Conservation (phyloP, 139 green algal genomes). For the Tetraselmis chui region DNA sequence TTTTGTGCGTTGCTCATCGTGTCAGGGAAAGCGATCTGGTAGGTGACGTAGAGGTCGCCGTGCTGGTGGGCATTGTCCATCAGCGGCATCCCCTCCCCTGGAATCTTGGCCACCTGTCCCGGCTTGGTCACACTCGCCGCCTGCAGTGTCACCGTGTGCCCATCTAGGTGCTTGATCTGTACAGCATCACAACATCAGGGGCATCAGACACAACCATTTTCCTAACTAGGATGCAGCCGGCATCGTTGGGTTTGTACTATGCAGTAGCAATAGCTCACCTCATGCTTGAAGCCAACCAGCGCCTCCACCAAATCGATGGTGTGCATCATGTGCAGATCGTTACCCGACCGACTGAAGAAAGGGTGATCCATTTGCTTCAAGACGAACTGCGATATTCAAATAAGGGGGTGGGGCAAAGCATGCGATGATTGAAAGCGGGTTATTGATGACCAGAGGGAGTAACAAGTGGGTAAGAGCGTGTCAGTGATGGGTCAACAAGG, state of each 20-base stretch:
- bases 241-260: not conserved
- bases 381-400: constrained; percentile 35
- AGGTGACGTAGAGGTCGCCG: constrained; percentile 78
- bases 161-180: constrained; percentile 87
- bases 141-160: constrained; percentile 58
- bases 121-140: constrained; percentile 41
- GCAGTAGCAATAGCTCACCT: constrained; percentile 20
- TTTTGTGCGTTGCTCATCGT: constrained; percentile 69
- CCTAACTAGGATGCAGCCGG: not conserved
- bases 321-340: constrained; percentile 55
- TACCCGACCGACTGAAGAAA: constrained; percentile 47
- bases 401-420: too few species aligned
- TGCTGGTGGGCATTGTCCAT: constrained; percentile 31
- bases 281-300: constrained; percentile 66
- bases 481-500: not conserved
- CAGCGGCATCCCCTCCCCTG: constrained; percentile 71
- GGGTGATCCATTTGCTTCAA: constrained; percentile 36
- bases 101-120: constrained; percentile 50
- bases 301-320: constrained; percentile 82
- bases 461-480: too few species aligned
- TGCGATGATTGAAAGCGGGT: too few species aligned
- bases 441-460: too few species aligned
- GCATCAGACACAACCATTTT: not conserved
- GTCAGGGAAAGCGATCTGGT: constrained; percentile 72
- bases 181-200: constrained; percentile 3